Evolutionary conservation across 306 rosid genomes (phyloP), one percentile per base, ranked within the genome.

Genomic region (Cucurbita maxima): DNA sequence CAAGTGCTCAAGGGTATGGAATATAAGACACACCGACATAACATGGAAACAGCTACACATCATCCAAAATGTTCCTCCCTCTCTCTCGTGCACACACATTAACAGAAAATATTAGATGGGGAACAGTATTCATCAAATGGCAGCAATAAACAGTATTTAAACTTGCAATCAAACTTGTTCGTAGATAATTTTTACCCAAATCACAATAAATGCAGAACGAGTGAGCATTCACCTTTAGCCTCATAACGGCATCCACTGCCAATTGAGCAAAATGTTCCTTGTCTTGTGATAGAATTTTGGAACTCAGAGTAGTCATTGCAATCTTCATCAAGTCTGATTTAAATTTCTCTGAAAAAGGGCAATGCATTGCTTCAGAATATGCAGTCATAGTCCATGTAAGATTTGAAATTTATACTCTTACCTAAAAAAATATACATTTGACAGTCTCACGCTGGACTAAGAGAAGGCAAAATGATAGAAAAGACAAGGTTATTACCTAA

Each of bases 261-360:
- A 95, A 86, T 74, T 84, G 85, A 40, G 90, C 97, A 82, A 95
- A 95, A 77, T 95, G 97, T 20, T 89, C 99, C 78, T 95, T 95
- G 71, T 95, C 97, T 76, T 88, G 97, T 8, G 96, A 95, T 55
- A 95, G 96, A 84, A 95, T 95, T 86, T 95, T 95, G 61, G 99
- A 95, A 79, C 99, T 88, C 89, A 95, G 76, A 72, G 99, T 95
- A 76, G 97, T 95, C 97, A 73, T 95, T 34, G 97, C 99, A 75
- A 95, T 91, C 85, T 88, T 91, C 97, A 95, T 82, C 83, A 90
- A 85, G 86, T 94, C 98, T 43, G 88, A 80, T 81, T 88, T 90
- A 83, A 94, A 90, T 79, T 79, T 87, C 78, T 87, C 97, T 93
- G 92, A 83, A 81, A 9, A 82, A 22, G 44, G 72, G 8, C 61